Conservation (phyloP, 257 asterid genomes). For the Echites panduratus region DNA sequence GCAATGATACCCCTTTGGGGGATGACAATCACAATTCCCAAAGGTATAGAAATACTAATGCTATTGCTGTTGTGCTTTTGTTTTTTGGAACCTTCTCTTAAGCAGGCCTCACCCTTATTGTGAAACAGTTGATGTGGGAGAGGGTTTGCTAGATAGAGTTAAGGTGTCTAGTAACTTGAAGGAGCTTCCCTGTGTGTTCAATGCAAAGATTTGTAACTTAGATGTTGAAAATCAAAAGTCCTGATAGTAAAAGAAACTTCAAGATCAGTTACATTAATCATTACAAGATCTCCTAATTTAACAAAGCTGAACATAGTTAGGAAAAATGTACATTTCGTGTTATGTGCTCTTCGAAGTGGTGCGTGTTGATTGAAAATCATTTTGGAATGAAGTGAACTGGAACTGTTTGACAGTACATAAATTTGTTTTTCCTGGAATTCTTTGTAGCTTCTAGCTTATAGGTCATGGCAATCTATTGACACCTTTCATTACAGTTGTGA, state of each 20-base stretch:
- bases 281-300: not conserved
- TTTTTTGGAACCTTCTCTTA: not conserved
- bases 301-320: not conserved
- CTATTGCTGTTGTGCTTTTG: conserved; percentile 1
- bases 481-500: not conserved
- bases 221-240: not conserved
- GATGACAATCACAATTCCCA: conserved; percentile 32
- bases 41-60: conserved; percentile 37
- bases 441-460: not conserved
- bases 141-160: not conserved
- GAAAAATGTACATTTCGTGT: too few species aligned
- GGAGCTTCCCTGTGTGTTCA: not conserved
- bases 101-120: not conserved
- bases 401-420: not conserved
- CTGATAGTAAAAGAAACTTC: not conserved
- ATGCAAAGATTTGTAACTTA: not conserved
- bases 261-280: not conserved
- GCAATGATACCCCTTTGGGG: conserved; percentile 26
- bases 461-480: not conserved
- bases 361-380: not conserved
- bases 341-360: not conserved
- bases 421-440: not conserved
- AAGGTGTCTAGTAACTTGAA: not conserved
- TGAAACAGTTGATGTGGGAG: not conserved
- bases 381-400: not conserved